These are phyloP conservation scores for Cardamine chenopodiifolia DNA, from an alignment of 345 rosid species.

Conservation along the genomic window DNA sequence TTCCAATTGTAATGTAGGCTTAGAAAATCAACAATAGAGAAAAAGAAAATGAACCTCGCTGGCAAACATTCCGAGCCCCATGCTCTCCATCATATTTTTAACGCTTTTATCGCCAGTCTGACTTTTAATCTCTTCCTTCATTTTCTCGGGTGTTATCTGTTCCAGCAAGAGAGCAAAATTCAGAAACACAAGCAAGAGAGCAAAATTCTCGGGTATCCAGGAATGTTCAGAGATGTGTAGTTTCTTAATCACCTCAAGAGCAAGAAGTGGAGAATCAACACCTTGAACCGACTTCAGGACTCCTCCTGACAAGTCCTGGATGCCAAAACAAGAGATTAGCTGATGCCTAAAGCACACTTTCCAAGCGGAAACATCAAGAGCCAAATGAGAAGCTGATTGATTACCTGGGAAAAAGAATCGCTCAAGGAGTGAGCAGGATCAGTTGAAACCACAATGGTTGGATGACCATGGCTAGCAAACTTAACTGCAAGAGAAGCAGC, in stretches of 20 bases:
- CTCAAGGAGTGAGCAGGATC: slow-evolving; percentile 90
- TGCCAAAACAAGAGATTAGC: slow-evolving; percentile 6
- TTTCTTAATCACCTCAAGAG: slow-evolving; percentile 63
- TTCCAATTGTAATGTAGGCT: not conserved
- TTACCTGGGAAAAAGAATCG: slow-evolving; percentile 75
- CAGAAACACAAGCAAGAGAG: slow-evolving; percentile 11
- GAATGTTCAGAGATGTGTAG: not conserved
- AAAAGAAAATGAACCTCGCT: slow-evolving; percentile 57
- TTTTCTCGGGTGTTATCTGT: slow-evolving; percentile 69
- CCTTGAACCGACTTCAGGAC: slow-evolving; percentile 67
- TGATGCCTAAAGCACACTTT: not conserved
- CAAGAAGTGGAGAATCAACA: slow-evolving; percentile 66
- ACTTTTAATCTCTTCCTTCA: slow-evolving; percentile 62
- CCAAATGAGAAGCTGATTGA: slow-evolving; percentile 14
- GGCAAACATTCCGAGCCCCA: slow-evolving; percentile 82
- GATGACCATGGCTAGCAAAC: slow-evolving; percentile 79
- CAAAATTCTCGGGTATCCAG: too few species aligned
- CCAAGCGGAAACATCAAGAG: slow-evolving; percentile 1
- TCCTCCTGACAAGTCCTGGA: slow-evolving; percentile 78
- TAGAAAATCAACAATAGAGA: not conserved
- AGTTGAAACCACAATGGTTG: slow-evolving; percentile 77
- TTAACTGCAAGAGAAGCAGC: slow-evolving; percentile 87
- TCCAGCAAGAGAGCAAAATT: slow-evolving; percentile 18
- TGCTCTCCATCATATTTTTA: slow-evolving; percentile 67
- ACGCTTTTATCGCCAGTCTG: slow-evolving; percentile 51